A percentile compares a stretch with the other conserved stretches of the same genome.
phyloP scores from a whole-genome alignment of 129 eudicot genomes.

The Artemisia annua region DNA sequence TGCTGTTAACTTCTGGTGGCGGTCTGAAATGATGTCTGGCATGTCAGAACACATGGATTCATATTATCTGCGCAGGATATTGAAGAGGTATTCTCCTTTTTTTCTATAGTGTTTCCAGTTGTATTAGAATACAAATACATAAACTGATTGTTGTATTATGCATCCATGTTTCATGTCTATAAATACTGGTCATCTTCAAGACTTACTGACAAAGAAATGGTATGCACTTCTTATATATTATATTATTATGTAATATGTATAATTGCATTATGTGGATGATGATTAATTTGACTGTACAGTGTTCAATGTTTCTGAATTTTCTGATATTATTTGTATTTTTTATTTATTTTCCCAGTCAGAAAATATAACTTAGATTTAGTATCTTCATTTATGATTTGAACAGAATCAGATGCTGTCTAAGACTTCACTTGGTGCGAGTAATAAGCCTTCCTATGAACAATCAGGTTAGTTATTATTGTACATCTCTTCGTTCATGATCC shows the following conservation, averaged over 20 bases:
- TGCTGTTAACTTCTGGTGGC: slow-evolving; percentile 98
- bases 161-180: slow-evolving; percentile 35
- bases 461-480: slow-evolving; percentile 42
- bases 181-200: slow-evolving; percentile 36
- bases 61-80: slow-evolving; percentile 80
- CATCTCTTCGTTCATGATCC: neutral
- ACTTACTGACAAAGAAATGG: slow-evolving; percentile 89
- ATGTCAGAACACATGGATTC: slow-evolving; percentile 95
- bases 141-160: slow-evolving; percentile 25
- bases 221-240: slow-evolving; percentile 33
- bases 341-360: neutral
- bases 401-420: slow-evolving; percentile 70
- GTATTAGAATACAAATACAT: slow-evolving; percentile 1
- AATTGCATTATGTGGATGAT: neutral
- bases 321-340: neutral
- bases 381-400: slow-evolving; percentile 46
- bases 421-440: slow-evolving; percentile 38
- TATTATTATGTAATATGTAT: slow-evolving; percentile 17
- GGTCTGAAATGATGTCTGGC: slow-evolving; percentile 65
- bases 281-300: no score
- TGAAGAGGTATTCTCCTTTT: slow-evolving; percentile 57
- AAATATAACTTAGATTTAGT: neutral
- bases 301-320: neutral
- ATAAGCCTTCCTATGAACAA: slow-evolving; percentile 33
- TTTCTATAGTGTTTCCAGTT: neutral